These are phyloP conservation scores for Venustampulla echinocandica DNA, from an alignment of 495 filamentous ascomycete genomes.

Conservation along the genomic window DNA sequence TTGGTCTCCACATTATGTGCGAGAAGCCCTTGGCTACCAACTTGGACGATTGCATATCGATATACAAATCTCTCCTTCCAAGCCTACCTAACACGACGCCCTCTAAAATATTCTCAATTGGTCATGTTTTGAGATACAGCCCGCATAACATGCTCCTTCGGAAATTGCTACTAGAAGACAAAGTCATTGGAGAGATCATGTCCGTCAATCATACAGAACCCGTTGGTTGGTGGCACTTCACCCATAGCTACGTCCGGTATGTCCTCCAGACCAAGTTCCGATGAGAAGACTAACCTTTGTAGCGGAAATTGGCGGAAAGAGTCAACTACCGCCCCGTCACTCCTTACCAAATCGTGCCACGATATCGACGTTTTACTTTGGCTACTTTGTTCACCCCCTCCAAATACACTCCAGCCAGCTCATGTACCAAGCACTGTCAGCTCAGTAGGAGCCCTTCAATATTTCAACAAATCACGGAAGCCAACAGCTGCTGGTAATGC, in stretches of 20 bases:
- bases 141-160: slow-evolving; percentile 84
- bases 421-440: slow-evolving; percentile 69
- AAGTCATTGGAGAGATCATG: slow-evolving; percentile 74
- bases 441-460: slow-evolving; percentile 62
- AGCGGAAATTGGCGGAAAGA: slow-evolving; percentile 88
- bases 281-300: slow-evolving; percentile 1
- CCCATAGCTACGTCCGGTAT: slow-evolving; percentile 80
- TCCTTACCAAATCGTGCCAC: slow-evolving; percentile 92
- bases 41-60: slow-evolving; percentile 62
- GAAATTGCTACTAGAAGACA: slow-evolving; percentile 62
- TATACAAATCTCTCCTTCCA: slow-evolving; percentile 49
- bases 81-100: slow-evolving; percentile 27
- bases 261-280: neutral
- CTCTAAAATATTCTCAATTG: slow-evolving; percentile 69
- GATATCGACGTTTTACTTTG: slow-evolving; percentile 89
- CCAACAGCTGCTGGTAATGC: slow-evolving; percentile 61
- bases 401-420: slow-evolving; percentile 32
- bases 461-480: slow-evolving; percentile 67
- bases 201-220: slow-evolving; percentile 88
- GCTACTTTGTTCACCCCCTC: slow-evolving; percentile 63
- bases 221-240: slow-evolving; percentile 93
- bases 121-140: slow-evolving; percentile 72
- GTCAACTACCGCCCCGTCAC: slow-evolving; percentile 58
- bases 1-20: slow-evolving; percentile 78
- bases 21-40: slow-evolving; percentile 88